Conservation (phyloP, 2,329 filamentous ascomycete genomes). For the Drechslerella coelobrocha region DNA sequence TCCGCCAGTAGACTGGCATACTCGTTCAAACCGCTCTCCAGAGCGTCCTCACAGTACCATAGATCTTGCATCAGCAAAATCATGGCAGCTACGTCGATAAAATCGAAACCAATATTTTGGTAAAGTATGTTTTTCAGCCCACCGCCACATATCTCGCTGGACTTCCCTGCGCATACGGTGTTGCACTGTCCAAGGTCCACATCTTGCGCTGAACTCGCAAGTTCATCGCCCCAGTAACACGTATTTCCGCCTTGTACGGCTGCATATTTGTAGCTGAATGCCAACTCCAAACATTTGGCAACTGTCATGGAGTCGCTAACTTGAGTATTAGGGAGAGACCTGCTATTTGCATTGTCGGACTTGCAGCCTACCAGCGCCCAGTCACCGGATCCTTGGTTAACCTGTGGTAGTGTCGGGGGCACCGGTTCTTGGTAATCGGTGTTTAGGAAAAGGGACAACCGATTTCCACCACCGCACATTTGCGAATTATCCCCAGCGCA, state of each 20-base stretch:
- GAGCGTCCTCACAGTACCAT: not conserved
- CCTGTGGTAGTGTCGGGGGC: no score
- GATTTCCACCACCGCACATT: constrained; percentile 29
- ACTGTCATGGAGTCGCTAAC: constrained; percentile 15
- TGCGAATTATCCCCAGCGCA: constrained; percentile 15
- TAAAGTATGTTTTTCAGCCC: constrained; percentile 6
- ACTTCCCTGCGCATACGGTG: constrained; percentile 13
- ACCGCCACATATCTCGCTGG: constrained; percentile 23
- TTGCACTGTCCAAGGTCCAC: constrained; percentile 5
- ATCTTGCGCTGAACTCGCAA: not conserved
- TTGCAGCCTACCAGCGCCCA: constrained; percentile 18
- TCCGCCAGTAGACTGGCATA: constrained; percentile 16
- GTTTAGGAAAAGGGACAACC: constrained; percentile 12
- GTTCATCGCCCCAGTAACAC: constrained; percentile 28
- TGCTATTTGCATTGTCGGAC: not conserved
- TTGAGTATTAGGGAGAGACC: constrained; percentile 4
- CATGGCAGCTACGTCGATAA: constrained; percentile 17
- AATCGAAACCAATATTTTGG: constrained; percentile 5
- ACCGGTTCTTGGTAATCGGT: constrained; percentile 11
- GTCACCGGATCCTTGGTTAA: constrained; percentile 8
- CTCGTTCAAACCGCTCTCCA: not conserved
- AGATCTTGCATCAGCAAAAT: constrained; percentile 19
- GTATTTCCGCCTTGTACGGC: constrained; percentile 20
- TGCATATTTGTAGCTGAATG: constrained; percentile 10
- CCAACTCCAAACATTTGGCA: constrained; percentile 20